phyloP scores from a whole-genome alignment of 2,329 filamentous ascomycete species.

The Pseudocercospora cruenta region DNA sequence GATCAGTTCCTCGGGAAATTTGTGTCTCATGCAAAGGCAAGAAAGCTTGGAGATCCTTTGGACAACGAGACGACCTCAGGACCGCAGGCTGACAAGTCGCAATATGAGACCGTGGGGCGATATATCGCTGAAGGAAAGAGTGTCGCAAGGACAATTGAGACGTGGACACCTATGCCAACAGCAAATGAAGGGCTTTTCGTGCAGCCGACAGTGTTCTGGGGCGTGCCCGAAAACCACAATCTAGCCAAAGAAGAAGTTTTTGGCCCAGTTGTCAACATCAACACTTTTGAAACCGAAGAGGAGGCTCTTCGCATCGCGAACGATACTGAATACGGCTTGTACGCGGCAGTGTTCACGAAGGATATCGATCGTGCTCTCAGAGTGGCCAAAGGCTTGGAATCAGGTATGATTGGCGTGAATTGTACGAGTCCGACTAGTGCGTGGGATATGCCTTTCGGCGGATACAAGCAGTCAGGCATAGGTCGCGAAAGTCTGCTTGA shows the following conservation, averaged over 20 bases:
- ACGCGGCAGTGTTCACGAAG: slow-evolving; percentile 71
- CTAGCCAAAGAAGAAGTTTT: slow-evolving; percentile 76
- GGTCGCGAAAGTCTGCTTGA: slow-evolving; percentile 17
- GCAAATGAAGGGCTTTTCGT: neutral
- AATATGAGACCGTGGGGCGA: slow-evolving; percentile 52
- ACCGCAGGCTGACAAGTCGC: slow-evolving; percentile 55
- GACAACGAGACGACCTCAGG: slow-evolving; percentile 41
- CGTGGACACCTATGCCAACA: neutral
- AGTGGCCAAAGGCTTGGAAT: slow-evolving; percentile 55
- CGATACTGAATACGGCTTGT: slow-evolving; percentile 77
- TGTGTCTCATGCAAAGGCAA: slow-evolving; percentile 37
- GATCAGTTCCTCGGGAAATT: slow-evolving; percentile 47
- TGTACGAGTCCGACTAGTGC: slow-evolving; percentile 3
- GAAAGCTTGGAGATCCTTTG: slow-evolving; percentile 35
- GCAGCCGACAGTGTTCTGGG: slow-evolving; percentile 57
- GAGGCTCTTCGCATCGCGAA: slow-evolving; percentile 76
- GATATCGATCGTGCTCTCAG: slow-evolving; percentile 57
- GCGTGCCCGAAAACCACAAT: slow-evolving; percentile 72
- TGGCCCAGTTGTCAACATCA: slow-evolving; percentile 73
- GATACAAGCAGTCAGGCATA: slow-evolving; percentile 13
- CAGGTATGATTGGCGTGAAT: slow-evolving; percentile 47
- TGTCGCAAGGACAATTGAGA: neutral
- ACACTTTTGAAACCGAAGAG: slow-evolving; percentile 67
- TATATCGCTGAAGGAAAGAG: slow-evolving; percentile 45
- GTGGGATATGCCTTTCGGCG: slow-evolving; percentile 17